Base-by-base conservation (phyloP, 495 filamentous ascomycete species). In the Hypoxylon intermedium region DNA sequence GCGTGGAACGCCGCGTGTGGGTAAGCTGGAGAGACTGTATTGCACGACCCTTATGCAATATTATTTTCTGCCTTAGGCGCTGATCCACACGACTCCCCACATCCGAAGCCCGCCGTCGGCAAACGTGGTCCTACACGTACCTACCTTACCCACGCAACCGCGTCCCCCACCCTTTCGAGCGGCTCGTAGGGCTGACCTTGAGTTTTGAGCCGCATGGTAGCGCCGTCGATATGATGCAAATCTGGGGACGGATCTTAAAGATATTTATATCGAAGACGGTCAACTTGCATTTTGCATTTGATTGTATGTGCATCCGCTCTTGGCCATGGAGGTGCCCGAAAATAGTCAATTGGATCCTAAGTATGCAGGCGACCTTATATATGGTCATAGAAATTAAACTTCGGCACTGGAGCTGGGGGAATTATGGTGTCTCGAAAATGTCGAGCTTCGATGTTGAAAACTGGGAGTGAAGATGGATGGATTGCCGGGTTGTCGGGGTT, bases 141-240 rank as follows among this genome's bases (percentile, higher is more conserved):
- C 30, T 38, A 52, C 36, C 15, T 40, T 65, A 70, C 61, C 68
- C 66, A 67, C 65, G 61, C 48, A 61, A 65, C 62, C 62, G 49
- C 59, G 62, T 50, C 49, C 53, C 53, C 68, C 50, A 48, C 49
- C 60, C 54, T 38, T 53, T 53, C 20, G 40, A n/a, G 43, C 67
- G 44, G 62, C 56, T 65, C 62, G 38, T 69, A 71, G 68, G 68
- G 68, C 68, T 71, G 68, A 71, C 53, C 64, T 67, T 68, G 54
- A 61, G 64, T 67, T 62, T 70, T 67, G 66, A 71, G 68, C 68
- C 68, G 68, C 68, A 71, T 71, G 58, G 53, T 68, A 71, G 68
- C 68, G 68, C 63, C 68, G 66, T 67, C 54, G 67, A 69, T 57
- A 67, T 67, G 68, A 60, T 71, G 65, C 56, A 58, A 69, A 67